Percentiles rank a stretch among this genome's conserved stretches.
These are phyloP conservation scores for Diutina pseudorugosa DNA, from an alignment of 1,139 yeast species.

Conservation along the genomic window DNA sequence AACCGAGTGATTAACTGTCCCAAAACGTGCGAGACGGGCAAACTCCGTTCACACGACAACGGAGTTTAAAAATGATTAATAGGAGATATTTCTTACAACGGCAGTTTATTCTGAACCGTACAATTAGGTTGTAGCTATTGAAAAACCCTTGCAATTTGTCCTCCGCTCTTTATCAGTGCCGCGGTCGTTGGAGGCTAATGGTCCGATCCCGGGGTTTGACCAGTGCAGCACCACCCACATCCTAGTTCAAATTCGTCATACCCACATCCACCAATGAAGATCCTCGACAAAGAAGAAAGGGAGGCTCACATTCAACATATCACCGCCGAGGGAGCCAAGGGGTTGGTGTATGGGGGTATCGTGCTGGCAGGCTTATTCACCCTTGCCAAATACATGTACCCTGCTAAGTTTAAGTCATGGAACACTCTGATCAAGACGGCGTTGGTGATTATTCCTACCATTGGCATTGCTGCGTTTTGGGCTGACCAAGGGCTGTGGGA, in stretches of 20 bases:
- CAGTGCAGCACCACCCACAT: neutral
- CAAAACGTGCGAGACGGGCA: neutral
- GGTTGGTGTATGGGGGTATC: slow-evolving; percentile 26
- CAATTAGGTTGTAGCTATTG: no score
- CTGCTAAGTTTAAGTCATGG: slow-evolving; percentile 22
- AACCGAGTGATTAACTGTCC: neutral
- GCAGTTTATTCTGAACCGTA: no score
- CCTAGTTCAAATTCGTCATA: neutral
- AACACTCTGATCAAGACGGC: slow-evolving; percentile 30
- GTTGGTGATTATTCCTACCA: slow-evolving; percentile 29
- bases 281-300: slow-evolving; percentile 26
- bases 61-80: neutral
- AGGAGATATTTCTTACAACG: no score
- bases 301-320: slow-evolving; percentile 29
- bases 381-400: slow-evolving; percentile 23
- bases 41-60: neutral
- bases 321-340: slow-evolving; percentile 27
- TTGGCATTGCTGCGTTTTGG: slow-evolving; percentile 26
- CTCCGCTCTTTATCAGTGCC: neutral
- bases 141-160: no score
- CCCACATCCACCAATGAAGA: slow-evolving; percentile 19
- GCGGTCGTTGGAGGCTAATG: neutral
- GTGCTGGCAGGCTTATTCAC: slow-evolving; percentile 22
- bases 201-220: slow-evolving; percentile 1
- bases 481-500: slow-evolving; percentile 41